A percentile compares a stretch with the other conserved stretches of the same genome.
Evolutionary conservation across 2,329 filamentous ascomycete species (phyloP).

Genomic region (Fusarium sp.): DNA sequence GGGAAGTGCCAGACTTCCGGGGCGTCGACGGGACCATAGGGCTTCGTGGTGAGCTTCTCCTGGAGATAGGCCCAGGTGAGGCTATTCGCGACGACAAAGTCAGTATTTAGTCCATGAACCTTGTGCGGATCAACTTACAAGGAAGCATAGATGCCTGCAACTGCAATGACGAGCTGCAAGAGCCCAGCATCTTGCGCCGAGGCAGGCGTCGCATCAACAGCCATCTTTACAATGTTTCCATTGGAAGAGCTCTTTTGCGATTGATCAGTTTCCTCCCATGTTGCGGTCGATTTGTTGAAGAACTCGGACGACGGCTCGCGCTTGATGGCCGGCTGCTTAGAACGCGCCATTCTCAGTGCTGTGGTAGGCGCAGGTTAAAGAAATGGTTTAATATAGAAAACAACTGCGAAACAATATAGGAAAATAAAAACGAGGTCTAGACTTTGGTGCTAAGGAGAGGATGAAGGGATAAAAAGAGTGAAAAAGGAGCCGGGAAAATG

Average conservation of each 20-base stretch:
- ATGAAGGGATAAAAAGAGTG: conserved; percentile 22
- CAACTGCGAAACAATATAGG: not conserved
- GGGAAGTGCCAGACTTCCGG: conserved; percentile 91
- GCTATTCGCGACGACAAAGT: conserved; percentile 58
- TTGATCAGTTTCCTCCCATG: conserved; percentile 52
- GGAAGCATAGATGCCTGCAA: conserved; percentile 95
- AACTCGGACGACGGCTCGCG: conserved; percentile 76
- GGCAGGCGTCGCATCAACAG: conserved; percentile 46
- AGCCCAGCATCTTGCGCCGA: conserved; percentile 69
- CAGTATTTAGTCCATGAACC: conserved; percentile 1
- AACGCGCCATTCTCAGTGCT: conserved; percentile 71
- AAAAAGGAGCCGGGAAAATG: conserved; percentile 26
- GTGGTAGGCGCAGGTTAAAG: not conserved
- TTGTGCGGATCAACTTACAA: conserved; percentile 73
- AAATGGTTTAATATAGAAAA: not conserved
- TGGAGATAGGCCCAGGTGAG: conserved; percentile 97
- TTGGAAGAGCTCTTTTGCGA: conserved; percentile 44
- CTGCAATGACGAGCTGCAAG: conserved; percentile 83
- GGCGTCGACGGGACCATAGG: conserved; percentile 74
- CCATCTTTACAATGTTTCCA: conserved; percentile 46
- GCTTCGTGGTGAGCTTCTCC: conserved; percentile 95
- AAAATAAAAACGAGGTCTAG: not conserved
- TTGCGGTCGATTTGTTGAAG: conserved; percentile 62
- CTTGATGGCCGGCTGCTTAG: conserved; percentile 76
- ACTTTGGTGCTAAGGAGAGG: conserved; percentile 21